Percentiles rank a stretch among this genome's conserved stretches.
Evolutionary conservation across 371 early-diverging fungal species (phyloP).

Genomic region (Apophysomyces sp.): DNA sequence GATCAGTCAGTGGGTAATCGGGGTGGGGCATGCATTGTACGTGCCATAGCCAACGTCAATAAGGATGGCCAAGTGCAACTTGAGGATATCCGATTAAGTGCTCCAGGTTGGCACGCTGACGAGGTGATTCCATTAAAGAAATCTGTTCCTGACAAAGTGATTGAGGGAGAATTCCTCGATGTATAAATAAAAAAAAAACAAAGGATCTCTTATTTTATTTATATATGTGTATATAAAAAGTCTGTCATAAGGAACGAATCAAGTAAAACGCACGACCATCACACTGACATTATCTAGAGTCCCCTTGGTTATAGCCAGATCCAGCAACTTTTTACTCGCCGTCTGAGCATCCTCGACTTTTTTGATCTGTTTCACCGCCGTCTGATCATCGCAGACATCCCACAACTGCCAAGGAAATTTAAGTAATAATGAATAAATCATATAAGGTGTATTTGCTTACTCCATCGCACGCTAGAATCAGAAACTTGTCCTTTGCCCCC

Average conservation of each 20-base stretch:
- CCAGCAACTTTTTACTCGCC: conserved; percentile 81
- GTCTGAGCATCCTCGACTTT: conserved; percentile 75
- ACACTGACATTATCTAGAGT: conserved; percentile 93
- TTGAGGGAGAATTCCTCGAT: conserved; percentile 23
- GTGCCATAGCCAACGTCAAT: conserved; percentile 22
- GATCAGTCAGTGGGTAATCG: conserved; percentile 17
- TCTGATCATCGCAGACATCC: conserved; percentile 97
- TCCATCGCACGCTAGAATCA: conserved; percentile 98
- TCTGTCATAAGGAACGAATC: neutral
- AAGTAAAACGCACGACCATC: conserved; percentile 62
- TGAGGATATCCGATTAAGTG: conserved; percentile 7
- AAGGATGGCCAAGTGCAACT: neutral
- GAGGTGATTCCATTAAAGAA: conserved; percentile 7
- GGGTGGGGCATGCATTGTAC: conserved; percentile 31
- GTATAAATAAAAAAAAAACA: neutral
- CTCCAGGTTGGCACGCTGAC: conserved; percentile 19
- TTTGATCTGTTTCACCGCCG: conserved; percentile 85
- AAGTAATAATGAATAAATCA: neutral
- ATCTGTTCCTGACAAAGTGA: conserved; percentile 3
- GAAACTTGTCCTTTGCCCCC: conserved; percentile 68
- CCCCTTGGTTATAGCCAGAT: conserved; percentile 87
- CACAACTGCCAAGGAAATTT: conserved; percentile 67
- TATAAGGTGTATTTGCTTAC: conserved; percentile 53
- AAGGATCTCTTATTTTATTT: neutral
- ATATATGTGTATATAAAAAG: no score